Percentiles rank a stretch among this genome's conserved stretches.
phyloP scores from a whole-genome alignment of 306 rosid species.

The Amphicarpaea edgeworthii region DNA sequence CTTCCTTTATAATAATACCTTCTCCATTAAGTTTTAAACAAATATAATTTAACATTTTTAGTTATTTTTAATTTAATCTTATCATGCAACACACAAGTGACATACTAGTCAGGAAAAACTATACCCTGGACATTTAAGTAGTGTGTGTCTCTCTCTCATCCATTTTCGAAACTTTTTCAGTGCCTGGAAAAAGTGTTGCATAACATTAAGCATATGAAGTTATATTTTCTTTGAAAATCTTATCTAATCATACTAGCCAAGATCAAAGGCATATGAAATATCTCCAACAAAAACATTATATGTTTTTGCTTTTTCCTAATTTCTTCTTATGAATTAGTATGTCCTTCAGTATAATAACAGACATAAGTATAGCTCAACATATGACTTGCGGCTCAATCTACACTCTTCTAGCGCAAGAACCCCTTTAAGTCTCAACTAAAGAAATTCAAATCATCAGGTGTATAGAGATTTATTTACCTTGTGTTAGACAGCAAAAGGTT shows the following conservation, averaged over 20 bases:
- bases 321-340: neutral
- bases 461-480: slow-evolving; percentile 62
- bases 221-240: slow-evolving; percentile 21
- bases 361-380: slow-evolving; percentile 11
- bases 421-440: slow-evolving; percentile 11
- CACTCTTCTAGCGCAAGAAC: slow-evolving; percentile 28
- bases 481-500: slow-evolving; percentile 65
- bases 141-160: slow-evolving; percentile 11
- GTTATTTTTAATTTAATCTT: neutral
- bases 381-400: neutral
- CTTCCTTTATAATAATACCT: neutral
- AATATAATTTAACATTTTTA: neutral
- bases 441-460: slow-evolving; percentile 9
- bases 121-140: neutral
- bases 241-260: neutral
- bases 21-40: neutral
- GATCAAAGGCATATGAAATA: neutral
- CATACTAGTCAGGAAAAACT: neutral
- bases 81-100: neutral
- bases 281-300: neutral
- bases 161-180: slow-evolving; percentile 25
- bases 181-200: slow-evolving; percentile 3
- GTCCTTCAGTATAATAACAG: slow-evolving; percentile 2
- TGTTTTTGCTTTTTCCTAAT: neutral
- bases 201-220: slow-evolving; percentile 1